Percentiles rank a stretch among this genome's conserved stretches.
phyloP scores from a whole-genome alignment of 2,329 filamentous ascomycete species.

The Fonsecaea nubica region DNA sequence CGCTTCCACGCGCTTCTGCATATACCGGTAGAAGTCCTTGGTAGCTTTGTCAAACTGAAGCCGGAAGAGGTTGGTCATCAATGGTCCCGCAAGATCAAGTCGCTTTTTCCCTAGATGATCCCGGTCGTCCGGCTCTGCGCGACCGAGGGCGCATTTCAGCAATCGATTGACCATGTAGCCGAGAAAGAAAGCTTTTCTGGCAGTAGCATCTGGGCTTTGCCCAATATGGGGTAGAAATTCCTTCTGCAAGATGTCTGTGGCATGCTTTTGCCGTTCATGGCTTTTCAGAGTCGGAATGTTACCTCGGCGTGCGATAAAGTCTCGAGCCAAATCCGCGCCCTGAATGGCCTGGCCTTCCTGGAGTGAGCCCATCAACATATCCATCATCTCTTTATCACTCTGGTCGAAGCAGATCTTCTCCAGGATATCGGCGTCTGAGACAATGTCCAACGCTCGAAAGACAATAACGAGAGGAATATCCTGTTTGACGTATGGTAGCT shows the following conservation, averaged over 20 bases:
- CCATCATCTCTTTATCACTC: constrained; percentile 94
- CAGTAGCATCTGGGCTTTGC: constrained; percentile 91
- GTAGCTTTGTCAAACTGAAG: constrained; percentile 89
- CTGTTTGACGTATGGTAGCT: constrained; percentile 89
- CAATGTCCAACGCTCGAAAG: constrained; percentile 92
- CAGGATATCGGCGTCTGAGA: constrained; percentile 96
- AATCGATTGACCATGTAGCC: constrained; percentile 99
- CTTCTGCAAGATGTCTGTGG: constrained; percentile 93
- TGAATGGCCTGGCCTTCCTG: constrained; percentile 97
- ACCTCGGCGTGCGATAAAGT: constrained; percentile 94
- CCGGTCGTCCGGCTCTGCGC: constrained; percentile 92
- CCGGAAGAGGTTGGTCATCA: constrained; percentile 95
- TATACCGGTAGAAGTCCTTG: constrained; percentile 86
- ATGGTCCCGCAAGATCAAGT: constrained; percentile 88
- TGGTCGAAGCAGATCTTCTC: constrained; percentile 98
- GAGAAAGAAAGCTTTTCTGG: constrained; percentile 94
- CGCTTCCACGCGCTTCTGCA: constrained; percentile 89
- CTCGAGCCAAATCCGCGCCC: constrained; percentile 89
- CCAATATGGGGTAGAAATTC: constrained; percentile 97
- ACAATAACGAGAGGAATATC: constrained; percentile 95
- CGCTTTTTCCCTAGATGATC: constrained; percentile 99
- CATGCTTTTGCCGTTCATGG: constrained; percentile 86
- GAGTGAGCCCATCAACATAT: constrained; percentile 96
- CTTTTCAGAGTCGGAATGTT: constrained; percentile 73
- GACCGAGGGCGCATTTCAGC: constrained; percentile 88